Evolutionary conservation across 2,329 filamentous ascomycete genomes (phyloP).

Genomic region (Beauveria scarabaeidicola): DNA sequence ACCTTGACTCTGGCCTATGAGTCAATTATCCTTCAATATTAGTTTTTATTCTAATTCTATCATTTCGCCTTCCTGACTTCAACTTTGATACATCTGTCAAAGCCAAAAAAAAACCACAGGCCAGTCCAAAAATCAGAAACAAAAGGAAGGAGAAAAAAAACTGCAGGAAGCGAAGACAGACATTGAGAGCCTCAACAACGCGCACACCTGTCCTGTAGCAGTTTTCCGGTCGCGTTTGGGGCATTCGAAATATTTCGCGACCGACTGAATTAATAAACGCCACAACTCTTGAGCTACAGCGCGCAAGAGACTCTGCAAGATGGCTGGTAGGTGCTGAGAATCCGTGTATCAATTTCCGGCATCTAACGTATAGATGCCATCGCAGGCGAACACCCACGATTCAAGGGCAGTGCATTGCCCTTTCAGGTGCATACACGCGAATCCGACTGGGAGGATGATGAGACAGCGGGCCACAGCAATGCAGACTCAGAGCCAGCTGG

Average conservation of each 20-base stretch:
- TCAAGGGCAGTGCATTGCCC: constrained; percentile 10
- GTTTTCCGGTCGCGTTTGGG: background rate
- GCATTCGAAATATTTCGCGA: background rate
- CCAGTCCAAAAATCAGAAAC: background rate
- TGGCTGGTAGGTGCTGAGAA: constrained; percentile 2
- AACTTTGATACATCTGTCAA: background rate
- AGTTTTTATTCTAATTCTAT: background rate
- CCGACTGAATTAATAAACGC: background rate
- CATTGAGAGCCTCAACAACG: background rate
- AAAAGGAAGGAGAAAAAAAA: background rate
- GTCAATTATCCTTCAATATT: background rate
- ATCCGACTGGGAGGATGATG: constrained; percentile 15
- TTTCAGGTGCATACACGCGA: constrained; percentile 15
- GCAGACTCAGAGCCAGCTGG: constrained; percentile 16
- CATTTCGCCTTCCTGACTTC: background rate
- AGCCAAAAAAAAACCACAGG: background rate
- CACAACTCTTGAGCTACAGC: background rate
- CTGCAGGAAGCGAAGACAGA: background rate
- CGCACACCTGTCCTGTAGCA: background rate
- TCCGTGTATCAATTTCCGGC: background rate
- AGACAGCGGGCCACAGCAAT: constrained; percentile 1
- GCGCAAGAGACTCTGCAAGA: background rate
- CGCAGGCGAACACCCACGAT: background rate
- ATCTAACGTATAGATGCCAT: background rate
- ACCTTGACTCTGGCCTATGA: background rate